phyloP scores from a whole-genome alignment of 495 filamentous ascomycete species.

The Cercophora scortea region DNA sequence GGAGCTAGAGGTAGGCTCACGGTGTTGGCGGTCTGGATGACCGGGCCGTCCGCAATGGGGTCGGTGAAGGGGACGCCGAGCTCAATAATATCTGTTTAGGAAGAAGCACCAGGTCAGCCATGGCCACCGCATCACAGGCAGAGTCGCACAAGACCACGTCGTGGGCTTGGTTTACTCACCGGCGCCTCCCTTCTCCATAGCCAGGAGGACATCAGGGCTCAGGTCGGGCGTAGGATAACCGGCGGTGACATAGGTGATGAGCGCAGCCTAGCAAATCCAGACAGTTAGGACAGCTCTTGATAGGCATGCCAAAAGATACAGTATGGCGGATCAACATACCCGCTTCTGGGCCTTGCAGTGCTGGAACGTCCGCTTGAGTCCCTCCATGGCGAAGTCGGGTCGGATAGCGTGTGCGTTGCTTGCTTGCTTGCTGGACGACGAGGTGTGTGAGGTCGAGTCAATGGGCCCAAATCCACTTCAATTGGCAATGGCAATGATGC shows the following conservation, averaged over 20 bases:
- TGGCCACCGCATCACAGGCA: not conserved
- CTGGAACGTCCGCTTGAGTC: conserved; percentile 77
- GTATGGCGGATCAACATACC: conserved; percentile 35
- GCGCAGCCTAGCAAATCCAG: conserved; percentile 46
- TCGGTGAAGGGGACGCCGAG: conserved; percentile 94
- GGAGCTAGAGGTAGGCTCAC: conserved; percentile 25
- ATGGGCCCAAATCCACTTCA: too few relatives aligned
- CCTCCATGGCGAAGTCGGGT: conserved; percentile 46
- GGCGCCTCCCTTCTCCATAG: conserved; percentile 87
- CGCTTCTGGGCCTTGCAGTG: conserved; percentile 72
- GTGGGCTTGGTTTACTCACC: conserved; percentile 45
- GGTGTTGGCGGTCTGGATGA: conserved; percentile 86
- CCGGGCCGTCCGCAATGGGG: conserved; percentile 91
- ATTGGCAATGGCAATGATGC: too few relatives aligned
- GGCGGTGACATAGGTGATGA: conserved; percentile 95
- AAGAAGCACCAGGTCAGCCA: not conserved
- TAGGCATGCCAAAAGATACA: not conserved
- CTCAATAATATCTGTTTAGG: conserved; percentile 62
- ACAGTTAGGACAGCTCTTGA: conserved; percentile 8
- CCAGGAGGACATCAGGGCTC: conserved; percentile 75
- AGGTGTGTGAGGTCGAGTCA: too few relatives aligned
- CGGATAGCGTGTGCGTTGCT: too few relatives aligned
- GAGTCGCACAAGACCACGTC: not conserved
- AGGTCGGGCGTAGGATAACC: conserved; percentile 81
- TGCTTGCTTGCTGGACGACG: too few relatives aligned